Conservation (phyloP, 306 rosid genomes). For the Cajanus cajan region DNA sequence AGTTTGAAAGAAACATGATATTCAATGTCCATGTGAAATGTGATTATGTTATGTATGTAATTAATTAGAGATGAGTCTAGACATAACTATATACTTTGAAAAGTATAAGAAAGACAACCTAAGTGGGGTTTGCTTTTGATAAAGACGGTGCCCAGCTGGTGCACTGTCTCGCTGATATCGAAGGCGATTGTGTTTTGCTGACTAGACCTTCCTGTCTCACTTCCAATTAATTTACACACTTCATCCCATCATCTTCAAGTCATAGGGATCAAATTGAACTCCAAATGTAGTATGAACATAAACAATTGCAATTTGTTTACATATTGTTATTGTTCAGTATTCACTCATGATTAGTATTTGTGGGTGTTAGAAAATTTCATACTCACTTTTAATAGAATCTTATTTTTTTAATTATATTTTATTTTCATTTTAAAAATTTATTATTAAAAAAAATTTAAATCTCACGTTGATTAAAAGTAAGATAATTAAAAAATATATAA, state of each 20-base stretch:
- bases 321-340: too few relatives aligned
- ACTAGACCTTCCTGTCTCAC: constrained; percentile 46
- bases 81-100: neutral
- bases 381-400: too few relatives aligned
- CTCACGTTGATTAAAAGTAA: too few relatives aligned
- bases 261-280: too few relatives aligned
- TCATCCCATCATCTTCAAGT: neutral
- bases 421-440: too few relatives aligned
- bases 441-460: too few relatives aligned
- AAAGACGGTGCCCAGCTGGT: constrained; percentile 37
- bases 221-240: constrained; percentile 1
- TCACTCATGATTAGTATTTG: too few relatives aligned
- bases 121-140: constrained; percentile 31
- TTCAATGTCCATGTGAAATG: neutral
- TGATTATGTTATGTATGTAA: neutral
- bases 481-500: too few relatives aligned
- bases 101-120: neutral
- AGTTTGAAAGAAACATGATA: neutral
- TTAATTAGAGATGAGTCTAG: neutral
- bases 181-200: constrained; percentile 36
- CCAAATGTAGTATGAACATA: too few relatives aligned
- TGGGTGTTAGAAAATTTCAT: too few relatives aligned
- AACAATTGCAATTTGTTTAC: too few relatives aligned
- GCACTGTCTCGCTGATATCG: constrained; percentile 28
- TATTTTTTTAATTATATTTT: too few relatives aligned